These are phyloP conservation scores for Pseudopithomyces maydicus DNA, from an alignment of 2,329 filamentous ascomycete genomes.

Conservation along the genomic window DNA sequence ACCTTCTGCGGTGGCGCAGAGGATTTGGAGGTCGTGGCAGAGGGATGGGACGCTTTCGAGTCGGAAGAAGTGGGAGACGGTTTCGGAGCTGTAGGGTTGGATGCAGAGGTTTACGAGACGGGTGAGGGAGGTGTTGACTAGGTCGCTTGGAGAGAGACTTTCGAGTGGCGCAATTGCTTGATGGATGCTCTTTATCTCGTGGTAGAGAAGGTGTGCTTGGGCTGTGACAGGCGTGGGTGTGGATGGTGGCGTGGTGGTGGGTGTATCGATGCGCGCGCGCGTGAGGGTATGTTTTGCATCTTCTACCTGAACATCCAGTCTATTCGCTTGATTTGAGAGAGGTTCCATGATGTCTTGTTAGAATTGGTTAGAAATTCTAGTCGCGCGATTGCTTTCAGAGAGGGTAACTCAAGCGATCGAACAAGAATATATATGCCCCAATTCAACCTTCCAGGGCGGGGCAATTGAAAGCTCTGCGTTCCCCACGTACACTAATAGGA, in stretches of 20 bases:
- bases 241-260: constrained; percentile 22
- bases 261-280: constrained; percentile 2
- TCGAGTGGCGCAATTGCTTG: constrained; percentile 16
- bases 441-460: background rate
- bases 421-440: background rate
- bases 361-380: too few relatives aligned
- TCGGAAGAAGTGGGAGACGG: constrained; percentile 33
- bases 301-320: background rate
- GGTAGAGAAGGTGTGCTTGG: constrained; percentile 24
- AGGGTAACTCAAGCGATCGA: background rate
- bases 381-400: background rate
- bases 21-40: constrained; percentile 44
- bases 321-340: background rate
- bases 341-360: background rate
- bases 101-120: constrained; percentile 47
- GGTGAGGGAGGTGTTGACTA: constrained; percentile 44
- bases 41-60: constrained; percentile 39
- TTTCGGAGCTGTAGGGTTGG: constrained; percentile 22
- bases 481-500: background rate
- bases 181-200: constrained; percentile 28
- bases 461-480: background rate
- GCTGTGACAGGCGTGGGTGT: constrained; percentile 26
- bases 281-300: background rate
- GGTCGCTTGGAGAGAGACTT: constrained; percentile 35
- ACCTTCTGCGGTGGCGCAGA: constrained; percentile 54